A percentile compares a stretch with the other conserved stretches of the same genome.
These are phyloP conservation scores for Pseudocercospora crystallina DNA, from an alignment of 2,329 filamentous ascomycete species.

Conservation along the genomic window DNA sequence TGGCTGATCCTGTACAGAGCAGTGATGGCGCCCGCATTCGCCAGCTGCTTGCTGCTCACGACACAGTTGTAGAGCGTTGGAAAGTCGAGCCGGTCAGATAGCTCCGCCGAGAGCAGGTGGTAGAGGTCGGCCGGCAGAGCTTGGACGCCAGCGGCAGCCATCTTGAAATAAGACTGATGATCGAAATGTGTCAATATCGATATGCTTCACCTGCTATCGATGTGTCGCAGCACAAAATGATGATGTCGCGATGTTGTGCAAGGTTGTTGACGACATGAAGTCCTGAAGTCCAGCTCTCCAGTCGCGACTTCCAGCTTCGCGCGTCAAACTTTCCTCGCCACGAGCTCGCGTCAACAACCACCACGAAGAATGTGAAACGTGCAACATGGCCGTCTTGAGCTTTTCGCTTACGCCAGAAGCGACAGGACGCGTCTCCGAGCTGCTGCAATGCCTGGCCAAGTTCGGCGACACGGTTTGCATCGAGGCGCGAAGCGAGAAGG, in stretches of 20 bases:
- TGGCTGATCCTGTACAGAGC: conserved; percentile 59
- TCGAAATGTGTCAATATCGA: neutral
- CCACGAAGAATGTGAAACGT: conserved; percentile 7
- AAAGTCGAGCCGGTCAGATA: conserved; percentile 58
- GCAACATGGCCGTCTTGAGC: conserved; percentile 53
- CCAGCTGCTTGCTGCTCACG: conserved; percentile 56
- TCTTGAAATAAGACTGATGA: neutral
- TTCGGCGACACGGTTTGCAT: conserved; percentile 78
- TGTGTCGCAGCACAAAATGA: neutral
- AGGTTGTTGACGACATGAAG: conserved; percentile 7
- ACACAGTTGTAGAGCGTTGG: conserved; percentile 61
- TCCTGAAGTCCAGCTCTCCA: neutral
- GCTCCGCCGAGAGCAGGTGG: conserved; percentile 60
- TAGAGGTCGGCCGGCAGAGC: conserved; percentile 59
- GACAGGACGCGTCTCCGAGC: conserved; percentile 68
- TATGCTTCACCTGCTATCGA: neutral
- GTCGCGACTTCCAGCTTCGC: conserved; percentile 10
- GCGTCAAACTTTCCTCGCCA: neutral
- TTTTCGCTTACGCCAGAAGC: conserved; percentile 75
- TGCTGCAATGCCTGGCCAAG: conserved; percentile 71
- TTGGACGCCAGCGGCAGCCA: conserved; percentile 15
- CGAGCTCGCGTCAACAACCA: conserved; percentile 8
- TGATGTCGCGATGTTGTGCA: conserved; percentile 5
- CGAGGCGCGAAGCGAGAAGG: conserved; percentile 68
- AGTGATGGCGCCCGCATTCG: conserved; percentile 57